Conservation (phyloP, 495 filamentous ascomycete species). For the Stereocaulon alpinum region DNA sequence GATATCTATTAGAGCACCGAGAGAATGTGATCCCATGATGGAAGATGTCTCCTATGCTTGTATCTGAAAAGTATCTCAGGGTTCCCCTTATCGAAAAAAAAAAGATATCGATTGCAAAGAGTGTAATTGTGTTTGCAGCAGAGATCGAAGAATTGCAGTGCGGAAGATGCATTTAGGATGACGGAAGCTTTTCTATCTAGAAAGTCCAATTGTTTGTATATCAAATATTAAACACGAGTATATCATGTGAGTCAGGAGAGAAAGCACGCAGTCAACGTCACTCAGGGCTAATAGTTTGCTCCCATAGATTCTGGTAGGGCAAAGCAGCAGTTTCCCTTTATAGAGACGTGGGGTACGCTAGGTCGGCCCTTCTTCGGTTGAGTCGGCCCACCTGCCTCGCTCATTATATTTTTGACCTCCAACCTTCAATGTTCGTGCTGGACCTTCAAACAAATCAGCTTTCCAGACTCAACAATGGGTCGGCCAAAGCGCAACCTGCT, state of each 20-base stretch:
- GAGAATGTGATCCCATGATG: conserved; percentile 18
- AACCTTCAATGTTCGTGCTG: no score
- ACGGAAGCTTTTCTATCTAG: background rate
- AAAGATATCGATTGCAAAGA: background rate
- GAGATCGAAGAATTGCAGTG: background rate
- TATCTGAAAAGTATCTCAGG: no score
- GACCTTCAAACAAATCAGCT: background rate
- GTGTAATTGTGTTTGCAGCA: background rate
- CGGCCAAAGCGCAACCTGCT: conserved; percentile 64
- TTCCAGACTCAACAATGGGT: conserved; percentile 41
- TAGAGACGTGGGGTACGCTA: no score
- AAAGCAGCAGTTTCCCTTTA: background rate
- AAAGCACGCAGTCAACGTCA: no score
- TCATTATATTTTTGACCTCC: background rate
- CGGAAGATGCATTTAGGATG: background rate
- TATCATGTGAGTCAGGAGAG: no score
- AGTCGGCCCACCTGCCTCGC: background rate
- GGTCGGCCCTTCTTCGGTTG: background rate
- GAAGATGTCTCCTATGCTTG: no score
- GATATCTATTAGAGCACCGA: conserved; percentile 30
- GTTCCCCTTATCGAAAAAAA: no score
- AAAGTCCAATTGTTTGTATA: background rate
- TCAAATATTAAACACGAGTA: background rate
- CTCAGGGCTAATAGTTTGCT: background rate
- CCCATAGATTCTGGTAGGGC: background rate